A percentile compares a stretch with the other conserved stretches of the same genome.
Evolutionary conservation across 1,284 basidiomycete species (phyloP).

Genomic region (Austroboletus niveus): DNA sequence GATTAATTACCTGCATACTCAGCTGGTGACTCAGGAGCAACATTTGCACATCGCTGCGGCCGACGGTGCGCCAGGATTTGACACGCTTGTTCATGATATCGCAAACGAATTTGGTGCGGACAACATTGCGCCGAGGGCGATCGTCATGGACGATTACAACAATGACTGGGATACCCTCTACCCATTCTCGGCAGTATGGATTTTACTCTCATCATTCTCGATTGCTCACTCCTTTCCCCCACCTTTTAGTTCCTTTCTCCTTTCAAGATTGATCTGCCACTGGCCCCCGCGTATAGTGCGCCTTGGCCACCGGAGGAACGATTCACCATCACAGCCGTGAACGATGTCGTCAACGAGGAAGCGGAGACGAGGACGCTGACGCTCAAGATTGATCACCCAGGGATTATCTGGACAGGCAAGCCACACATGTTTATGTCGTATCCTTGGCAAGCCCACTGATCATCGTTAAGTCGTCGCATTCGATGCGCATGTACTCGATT

Average conservation of each 20-base stretch:
- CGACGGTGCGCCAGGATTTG: slow-evolving; percentile 80
- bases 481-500: slow-evolving; percentile 85
- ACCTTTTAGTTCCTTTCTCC: slow-evolving; percentile 75
- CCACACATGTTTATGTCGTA: background rate
- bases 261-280: slow-evolving; percentile 67
- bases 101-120: slow-evolving; percentile 56
- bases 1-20: background rate
- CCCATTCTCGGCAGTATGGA: slow-evolving; percentile 73
- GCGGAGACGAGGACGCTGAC: slow-evolving; percentile 73
- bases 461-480: slow-evolving; percentile 73
- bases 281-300: slow-evolving; percentile 51
- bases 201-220: slow-evolving; percentile 1
- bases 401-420: slow-evolving; percentile 84
- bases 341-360: slow-evolving; percentile 54
- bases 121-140: slow-evolving; percentile 41
- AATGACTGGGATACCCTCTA: slow-evolving; percentile 87
- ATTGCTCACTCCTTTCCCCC: slow-evolving; percentile 9
- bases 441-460: background rate
- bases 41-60: slow-evolving; percentile 82
- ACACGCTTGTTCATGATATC: slow-evolving; percentile 60
- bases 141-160: slow-evolving; percentile 67
- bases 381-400: slow-evolving; percentile 77
- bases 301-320: slow-evolving; percentile 44
- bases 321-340: slow-evolving; percentile 62
- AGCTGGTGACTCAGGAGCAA: slow-evolving; percentile 75